Conservation (phyloP, 2,329 filamentous ascomycete genomes). For the Sordariomycetes sp. region DNA sequence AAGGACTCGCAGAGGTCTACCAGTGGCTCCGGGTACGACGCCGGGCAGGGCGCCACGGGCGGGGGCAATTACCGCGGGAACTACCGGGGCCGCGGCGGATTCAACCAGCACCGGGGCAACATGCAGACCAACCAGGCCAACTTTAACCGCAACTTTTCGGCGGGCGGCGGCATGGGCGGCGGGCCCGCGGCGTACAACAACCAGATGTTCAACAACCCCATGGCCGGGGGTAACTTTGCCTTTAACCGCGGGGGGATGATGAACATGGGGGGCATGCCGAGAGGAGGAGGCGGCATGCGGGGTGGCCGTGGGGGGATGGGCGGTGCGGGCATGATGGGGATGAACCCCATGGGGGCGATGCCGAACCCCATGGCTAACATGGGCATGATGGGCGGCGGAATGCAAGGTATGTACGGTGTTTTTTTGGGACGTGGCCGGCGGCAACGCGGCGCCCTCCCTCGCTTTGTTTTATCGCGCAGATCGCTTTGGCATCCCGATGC, state of each 20-base stretch:
- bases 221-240: constrained; percentile 36
- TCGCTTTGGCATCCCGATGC: background rate
- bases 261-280: constrained; percentile 21
- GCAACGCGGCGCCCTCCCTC: background rate
- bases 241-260: constrained; percentile 35
- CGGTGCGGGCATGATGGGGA: constrained; percentile 32
- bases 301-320: constrained; percentile 29
- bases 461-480: background rate
- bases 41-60: constrained; percentile 28
- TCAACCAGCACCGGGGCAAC: constrained; percentile 31
- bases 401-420: constrained; percentile 27
- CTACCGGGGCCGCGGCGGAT: constrained; percentile 36
- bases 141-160: constrained; percentile 21
- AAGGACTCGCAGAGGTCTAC: constrained; percentile 49
- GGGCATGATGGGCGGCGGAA: constrained; percentile 30
- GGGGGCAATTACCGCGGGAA: constrained; percentile 37
- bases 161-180: constrained; percentile 19
- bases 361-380: constrained; percentile 18
- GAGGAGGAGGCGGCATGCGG: constrained; percentile 36
- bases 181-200: constrained; percentile 25
- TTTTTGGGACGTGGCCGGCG: background rate
- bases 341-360: constrained; percentile 20
- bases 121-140: constrained; percentile 32
- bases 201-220: constrained; percentile 33
- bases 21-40: constrained; percentile 34